Evolutionary conservation across 306 rosid genomes (phyloP), one percentile per base, ranked within the genome.

Genomic region (Citrullus amarus): DNA sequence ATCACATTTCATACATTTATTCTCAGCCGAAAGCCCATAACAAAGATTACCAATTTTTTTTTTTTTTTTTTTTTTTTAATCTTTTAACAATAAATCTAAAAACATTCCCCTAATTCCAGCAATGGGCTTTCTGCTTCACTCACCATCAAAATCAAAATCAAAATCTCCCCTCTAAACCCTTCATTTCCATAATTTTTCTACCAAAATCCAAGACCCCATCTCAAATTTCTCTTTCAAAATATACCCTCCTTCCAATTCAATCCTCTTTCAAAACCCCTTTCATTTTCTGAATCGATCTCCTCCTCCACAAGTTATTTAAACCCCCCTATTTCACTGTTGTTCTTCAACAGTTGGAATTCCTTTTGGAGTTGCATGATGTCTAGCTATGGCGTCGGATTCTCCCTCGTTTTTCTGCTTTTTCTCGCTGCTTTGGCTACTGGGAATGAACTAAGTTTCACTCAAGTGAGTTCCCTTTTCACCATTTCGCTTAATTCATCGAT

Each of bases 401-500:
- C 91, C 83, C 87, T 96, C 85, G 79, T 91, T 77, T 73, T 93
- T 78, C 74, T 89, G 44, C 84, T 87, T 79, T 66, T 88, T 86
- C 82, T 90, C 81, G 88, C 86, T 70, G 76, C 54, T 66, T 76
- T 36, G 38, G 82, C 83, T 41, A 69, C 67, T 70, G 76, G 57
- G 39, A 22, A 46, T 72, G 87, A 90, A 72, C 84, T 95, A 16
- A 86, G 81, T 68, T 79, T 82, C 71, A 63, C 78, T 80, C 91
- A 75, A 80, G 98, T 92, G 82, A 87, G 97, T 88, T 14, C 76
- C 58, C 76, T 13, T 70, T 46, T 44, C 11, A 22, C 20, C 76
- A 68, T 68, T 68, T 41, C 18, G 34, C 13, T 6, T 43, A 43
- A 68, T 68, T 68, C 54, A 41, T 68, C 18, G 34, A 68, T 68